A percentile compares a stretch with the other conserved stretches of the same genome.
Conservation (phyloP, 768 basidiomycete genomes). For the Leucocoprinus leucothites region DNA sequence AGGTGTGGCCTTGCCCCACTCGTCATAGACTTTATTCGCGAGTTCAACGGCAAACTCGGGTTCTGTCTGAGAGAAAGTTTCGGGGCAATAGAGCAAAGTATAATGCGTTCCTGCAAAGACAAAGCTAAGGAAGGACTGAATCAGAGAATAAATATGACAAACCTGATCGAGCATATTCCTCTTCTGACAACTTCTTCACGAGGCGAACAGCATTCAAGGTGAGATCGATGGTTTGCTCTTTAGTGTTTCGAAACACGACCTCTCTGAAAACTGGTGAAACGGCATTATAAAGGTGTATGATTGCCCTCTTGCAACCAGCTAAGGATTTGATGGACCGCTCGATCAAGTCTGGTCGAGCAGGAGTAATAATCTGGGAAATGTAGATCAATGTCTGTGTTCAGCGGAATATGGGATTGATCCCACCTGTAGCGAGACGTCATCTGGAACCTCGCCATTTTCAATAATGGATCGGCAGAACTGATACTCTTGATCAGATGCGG, state of each 20-base stretch:
- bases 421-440: slow-evolving; percentile 96
- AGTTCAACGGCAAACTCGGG: slow-evolving; percentile 90
- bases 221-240: slow-evolving; percentile 86
- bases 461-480: slow-evolving; percentile 85
- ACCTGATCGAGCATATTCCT: slow-evolving; percentile 77
- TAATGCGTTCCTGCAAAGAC: slow-evolving; percentile 21
- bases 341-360: slow-evolving; percentile 93
- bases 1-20: slow-evolving; percentile 84
- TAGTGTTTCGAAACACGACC: slow-evolving; percentile 91
- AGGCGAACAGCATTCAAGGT: slow-evolving; percentile 85
- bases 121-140: neutral
- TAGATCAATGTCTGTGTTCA: slow-evolving; percentile 16
- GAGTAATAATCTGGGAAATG: slow-evolving; percentile 80
- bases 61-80: slow-evolving; percentile 98
- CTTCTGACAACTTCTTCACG: slow-evolving; percentile 78
- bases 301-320: slow-evolving; percentile 83
- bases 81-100: slow-evolving; percentile 80
- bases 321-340: slow-evolving; percentile 84
- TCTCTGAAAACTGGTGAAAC: slow-evolving; percentile 87
- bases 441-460: slow-evolving; percentile 78
- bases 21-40: slow-evolving; percentile 86
- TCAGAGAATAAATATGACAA: no score
- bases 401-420: slow-evolving; percentile 19
- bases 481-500: slow-evolving; percentile 95
- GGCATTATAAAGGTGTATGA: slow-evolving; percentile 99